phyloP scores from a whole-genome alignment of 208 protist species.

The Acanthamoeba castellanii region DNA sequence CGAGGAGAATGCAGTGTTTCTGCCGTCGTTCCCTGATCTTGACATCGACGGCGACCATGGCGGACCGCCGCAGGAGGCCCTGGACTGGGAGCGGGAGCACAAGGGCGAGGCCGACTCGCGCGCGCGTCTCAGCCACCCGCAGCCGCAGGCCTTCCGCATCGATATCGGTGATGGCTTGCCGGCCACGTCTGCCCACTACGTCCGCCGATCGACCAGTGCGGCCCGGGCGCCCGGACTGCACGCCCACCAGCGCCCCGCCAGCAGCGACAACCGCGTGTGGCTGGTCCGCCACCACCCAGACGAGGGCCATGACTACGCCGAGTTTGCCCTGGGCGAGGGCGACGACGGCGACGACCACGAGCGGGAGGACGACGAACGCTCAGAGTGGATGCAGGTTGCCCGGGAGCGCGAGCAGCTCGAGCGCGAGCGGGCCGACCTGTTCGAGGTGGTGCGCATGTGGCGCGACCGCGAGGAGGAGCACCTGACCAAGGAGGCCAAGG shows the following conservation, averaged over 20 bases:
- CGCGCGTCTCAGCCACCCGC: not conserved
- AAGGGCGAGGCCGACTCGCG: not conserved
- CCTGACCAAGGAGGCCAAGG: not conserved
- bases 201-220: too few relatives aligned
- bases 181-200: too few relatives aligned
- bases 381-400: not conserved
- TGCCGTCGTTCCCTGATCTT: too few relatives aligned
- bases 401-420: not conserved
- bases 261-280: not conserved
- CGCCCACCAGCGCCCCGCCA: not conserved
- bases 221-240: not conserved
- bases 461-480: constrained; percentile 18
- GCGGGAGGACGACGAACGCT: not conserved
- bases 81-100: not conserved
- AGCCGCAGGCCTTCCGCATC: not conserved
- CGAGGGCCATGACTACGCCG: not conserved
- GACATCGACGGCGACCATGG: too few relatives aligned
- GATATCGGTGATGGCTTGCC: too few relatives aligned
- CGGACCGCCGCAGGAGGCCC: not conserved
- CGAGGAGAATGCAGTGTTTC: too few relatives aligned
- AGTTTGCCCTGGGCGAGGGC: not conserved
- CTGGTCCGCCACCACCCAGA: too few relatives aligned
- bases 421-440: constrained; percentile 5
- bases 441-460: constrained; percentile 2
- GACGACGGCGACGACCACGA: not conserved